phyloP scores from a whole-genome alignment of 192 early-diverging fungal species.

The Backusella sp. region DNA sequence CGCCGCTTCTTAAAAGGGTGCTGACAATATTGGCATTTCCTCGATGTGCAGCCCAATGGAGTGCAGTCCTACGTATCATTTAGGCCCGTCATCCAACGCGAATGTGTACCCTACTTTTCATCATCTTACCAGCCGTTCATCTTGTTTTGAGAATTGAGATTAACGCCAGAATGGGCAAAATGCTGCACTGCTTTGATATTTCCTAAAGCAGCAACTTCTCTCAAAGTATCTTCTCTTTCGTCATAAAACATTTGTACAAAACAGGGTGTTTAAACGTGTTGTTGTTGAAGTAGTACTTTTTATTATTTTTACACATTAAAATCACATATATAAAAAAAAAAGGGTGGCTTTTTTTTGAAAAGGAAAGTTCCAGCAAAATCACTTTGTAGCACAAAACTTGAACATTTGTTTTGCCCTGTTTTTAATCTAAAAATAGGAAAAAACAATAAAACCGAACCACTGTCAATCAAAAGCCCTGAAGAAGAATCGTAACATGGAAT shows the following conservation, averaged over 20 bases:
- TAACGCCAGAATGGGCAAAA: slow-evolving; percentile 61
- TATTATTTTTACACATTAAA: neutral
- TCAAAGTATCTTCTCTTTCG: slow-evolving; percentile 35
- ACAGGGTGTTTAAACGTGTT: neutral
- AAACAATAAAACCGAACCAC: too few relatives aligned
- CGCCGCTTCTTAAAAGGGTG: slow-evolving; percentile 64
- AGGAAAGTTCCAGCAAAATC: neutral
- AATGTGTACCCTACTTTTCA: neutral
- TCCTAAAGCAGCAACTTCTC: slow-evolving; percentile 58
- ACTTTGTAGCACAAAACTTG: neutral
- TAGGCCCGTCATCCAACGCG: neutral
- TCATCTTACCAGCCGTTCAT: slow-evolving; percentile 65
- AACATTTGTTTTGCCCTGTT: too few relatives aligned
- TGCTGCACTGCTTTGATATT: slow-evolving; percentile 66
- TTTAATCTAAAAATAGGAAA: too few relatives aligned
- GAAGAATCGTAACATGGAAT: too few relatives aligned
- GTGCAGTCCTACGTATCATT: slow-evolving; percentile 47
- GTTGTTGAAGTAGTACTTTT: neutral
- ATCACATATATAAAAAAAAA: neutral
- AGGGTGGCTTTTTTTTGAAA: neutral
- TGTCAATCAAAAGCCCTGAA: too few relatives aligned
- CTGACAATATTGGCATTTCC: slow-evolving; percentile 59
- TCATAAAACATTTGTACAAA: slow-evolving; percentile 24
- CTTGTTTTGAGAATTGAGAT: slow-evolving; percentile 67
- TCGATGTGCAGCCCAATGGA: slow-evolving; percentile 78